These are phyloP conservation scores for Anacardium occidentale DNA, from an alignment of 345 rosid genomes.

Conservation along the genomic window DNA sequence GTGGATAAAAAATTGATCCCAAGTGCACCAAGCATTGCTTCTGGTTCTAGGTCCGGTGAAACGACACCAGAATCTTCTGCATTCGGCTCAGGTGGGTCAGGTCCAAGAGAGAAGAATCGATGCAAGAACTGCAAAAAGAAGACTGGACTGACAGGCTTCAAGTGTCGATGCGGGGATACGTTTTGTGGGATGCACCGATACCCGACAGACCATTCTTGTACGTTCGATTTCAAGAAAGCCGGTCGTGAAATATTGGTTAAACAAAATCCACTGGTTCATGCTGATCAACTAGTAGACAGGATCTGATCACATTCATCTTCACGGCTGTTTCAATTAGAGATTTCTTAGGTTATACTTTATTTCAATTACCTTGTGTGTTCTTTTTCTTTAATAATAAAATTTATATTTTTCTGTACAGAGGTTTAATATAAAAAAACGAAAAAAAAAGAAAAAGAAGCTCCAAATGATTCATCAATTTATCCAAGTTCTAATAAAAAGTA, in stretches of 20 bases:
- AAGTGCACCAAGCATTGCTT: background rate
- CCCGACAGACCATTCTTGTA: constrained; percentile 37
- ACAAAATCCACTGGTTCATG: constrained; percentile 24
- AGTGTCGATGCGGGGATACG: constrained; percentile 30
- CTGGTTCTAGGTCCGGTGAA: background rate
- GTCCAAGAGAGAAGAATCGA: background rate
- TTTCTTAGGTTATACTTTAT: background rate
- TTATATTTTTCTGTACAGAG: too few relatives aligned
- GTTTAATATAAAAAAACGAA: too few relatives aligned
- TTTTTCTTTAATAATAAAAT: too few relatives aligned
- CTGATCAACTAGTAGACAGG: constrained; percentile 18
- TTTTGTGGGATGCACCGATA: constrained; percentile 36
- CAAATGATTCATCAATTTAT: too few relatives aligned
- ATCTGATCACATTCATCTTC: background rate
- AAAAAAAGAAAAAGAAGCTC: too few relatives aligned
- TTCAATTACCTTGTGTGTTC: too few relatives aligned
- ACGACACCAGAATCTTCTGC: background rate
- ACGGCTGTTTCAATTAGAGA: too few relatives aligned
- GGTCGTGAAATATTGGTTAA: constrained; percentile 22
- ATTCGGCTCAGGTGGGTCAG: background rate
- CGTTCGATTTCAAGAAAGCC: constrained; percentile 28
- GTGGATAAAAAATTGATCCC: background rate
- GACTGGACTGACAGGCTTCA: constrained; percentile 24
- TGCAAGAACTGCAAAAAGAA: constrained; percentile 25
- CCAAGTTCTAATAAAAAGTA: too few relatives aligned